phyloP scores from a whole-genome alignment of 768 basidiomycete species.

The Albatrellus ellisii region DNA sequence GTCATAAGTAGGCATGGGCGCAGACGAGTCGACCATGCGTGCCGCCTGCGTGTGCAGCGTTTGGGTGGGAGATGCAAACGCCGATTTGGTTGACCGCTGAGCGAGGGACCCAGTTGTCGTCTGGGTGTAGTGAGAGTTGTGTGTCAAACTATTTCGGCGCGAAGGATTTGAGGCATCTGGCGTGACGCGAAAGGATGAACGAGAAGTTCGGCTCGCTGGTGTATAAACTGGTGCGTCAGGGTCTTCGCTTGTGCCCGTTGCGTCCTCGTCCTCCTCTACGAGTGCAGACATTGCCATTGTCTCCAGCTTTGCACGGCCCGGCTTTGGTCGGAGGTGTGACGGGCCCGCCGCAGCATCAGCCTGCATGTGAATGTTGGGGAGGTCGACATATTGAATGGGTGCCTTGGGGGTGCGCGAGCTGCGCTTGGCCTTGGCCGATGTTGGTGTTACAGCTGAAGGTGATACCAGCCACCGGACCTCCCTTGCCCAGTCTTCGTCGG shows the following conservation, averaged over 20 bases:
- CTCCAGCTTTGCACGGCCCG: conserved; percentile 14
- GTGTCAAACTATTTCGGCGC: too few species aligned
- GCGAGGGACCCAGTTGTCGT: too few species aligned
- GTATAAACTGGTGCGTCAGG: conserved; percentile 15
- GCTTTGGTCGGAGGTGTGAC: conserved; percentile 8
- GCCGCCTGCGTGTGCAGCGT: background rate
- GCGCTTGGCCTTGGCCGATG: conserved; percentile 3
- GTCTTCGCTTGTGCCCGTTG: conserved; percentile 15
- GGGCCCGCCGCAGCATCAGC: conserved; percentile 11
- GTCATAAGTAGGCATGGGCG: background rate
- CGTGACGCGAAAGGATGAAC: too few species aligned
- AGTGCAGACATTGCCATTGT: conserved; percentile 29
- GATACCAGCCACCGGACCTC: conserved; percentile 53
- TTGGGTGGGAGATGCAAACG: background rate
- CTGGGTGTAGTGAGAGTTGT: too few species aligned
- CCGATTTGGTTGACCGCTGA: too few species aligned
- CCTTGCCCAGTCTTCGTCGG: conserved; percentile 52
- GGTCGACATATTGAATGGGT: background rate
- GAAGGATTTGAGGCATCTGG: too few species aligned
- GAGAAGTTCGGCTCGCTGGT: conserved; percentile 14
- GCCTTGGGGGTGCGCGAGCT: background rate
- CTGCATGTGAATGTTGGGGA: background rate
- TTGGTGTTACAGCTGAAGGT: conserved; percentile 16
- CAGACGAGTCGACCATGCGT: background rate
- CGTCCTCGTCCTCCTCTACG: conserved; percentile 26